Evolutionary conservation across 441 rosid genomes (phyloP).

Genomic region (Croton laevigatus): DNA sequence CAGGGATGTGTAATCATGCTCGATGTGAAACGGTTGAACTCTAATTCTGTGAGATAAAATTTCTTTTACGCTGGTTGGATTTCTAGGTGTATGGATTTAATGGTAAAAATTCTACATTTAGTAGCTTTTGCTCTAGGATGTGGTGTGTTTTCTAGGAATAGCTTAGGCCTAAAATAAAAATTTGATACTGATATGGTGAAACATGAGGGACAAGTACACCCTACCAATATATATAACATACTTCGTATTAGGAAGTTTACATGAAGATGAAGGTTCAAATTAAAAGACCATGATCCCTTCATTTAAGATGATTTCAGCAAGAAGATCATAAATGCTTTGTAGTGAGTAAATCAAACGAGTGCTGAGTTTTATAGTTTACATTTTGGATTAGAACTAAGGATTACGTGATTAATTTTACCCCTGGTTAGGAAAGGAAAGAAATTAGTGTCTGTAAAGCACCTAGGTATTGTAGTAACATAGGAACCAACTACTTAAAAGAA

Average conservation of each 20-base stretch:
- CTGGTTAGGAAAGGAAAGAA: not conserved
- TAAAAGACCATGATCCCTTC: not conserved
- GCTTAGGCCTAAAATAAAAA: not conserved
- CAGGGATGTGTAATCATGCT: not conserved
- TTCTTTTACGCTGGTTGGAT: not conserved
- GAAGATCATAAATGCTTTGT: not conserved
- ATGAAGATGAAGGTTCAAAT: not conserved
- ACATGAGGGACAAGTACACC: not conserved
- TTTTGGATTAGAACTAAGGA: not conserved
- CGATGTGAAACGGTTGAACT: not conserved
- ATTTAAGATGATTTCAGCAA: not conserved
- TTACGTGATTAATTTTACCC: not conserved
- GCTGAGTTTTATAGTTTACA: not conserved
- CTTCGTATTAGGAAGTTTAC: not conserved
- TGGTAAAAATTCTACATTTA: not conserved
- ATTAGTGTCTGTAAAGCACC: not conserved
- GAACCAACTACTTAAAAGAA: not conserved
- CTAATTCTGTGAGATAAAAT: not conserved
- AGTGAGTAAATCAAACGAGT: not conserved
- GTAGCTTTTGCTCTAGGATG: not conserved
- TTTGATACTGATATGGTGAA: not conserved
- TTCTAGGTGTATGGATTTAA: not conserved
- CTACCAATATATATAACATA: not conserved
- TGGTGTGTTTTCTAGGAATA: not conserved
- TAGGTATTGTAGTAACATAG: not conserved